A percentile compares a stretch with the other conserved stretches of the same genome.
phyloP scores from a whole-genome alignment of 1,139 yeast species.

The Eremothecium sinecaudum region DNA sequence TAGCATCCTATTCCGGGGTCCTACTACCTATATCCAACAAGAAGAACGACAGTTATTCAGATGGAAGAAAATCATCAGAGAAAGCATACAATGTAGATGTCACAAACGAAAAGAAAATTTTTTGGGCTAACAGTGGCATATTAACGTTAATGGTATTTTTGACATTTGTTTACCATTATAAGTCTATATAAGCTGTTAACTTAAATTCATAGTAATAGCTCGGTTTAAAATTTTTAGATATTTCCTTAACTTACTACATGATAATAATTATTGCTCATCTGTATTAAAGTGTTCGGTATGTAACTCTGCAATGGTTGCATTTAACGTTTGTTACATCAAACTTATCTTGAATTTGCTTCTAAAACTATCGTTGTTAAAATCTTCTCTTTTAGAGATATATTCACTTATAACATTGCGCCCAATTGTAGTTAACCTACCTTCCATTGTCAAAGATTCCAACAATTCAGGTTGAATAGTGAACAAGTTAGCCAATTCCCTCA shows the following conservation, averaged over 20 bases:
- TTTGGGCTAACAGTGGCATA: conserved; percentile 2
- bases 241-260: too few species aligned
- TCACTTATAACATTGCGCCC: conserved; percentile 59
- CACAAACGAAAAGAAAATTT: too few species aligned
- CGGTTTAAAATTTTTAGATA: too few species aligned
- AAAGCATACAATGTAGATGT: too few species aligned
- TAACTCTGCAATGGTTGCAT: too few species aligned
- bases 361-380: conserved; percentile 39
- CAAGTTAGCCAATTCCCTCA: conserved; percentile 76
- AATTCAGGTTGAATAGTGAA: conserved; percentile 74
- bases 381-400: conserved; percentile 63
- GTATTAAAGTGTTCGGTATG: too few species aligned
- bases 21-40: conserved; percentile 10
- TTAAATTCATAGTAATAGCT: too few species aligned
- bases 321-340: conserved; percentile 8
- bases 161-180: conserved; percentile 7
- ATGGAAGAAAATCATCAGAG: too few species aligned
- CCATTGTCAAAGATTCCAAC: conserved; percentile 68
- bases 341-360: conserved; percentile 21
- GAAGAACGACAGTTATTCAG: conserved; percentile 1
- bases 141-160: conserved; percentile 6
- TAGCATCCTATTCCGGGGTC: neutral
- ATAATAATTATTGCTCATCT: too few species aligned
- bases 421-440: conserved; percentile 66
- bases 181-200: neutral